Conservation (phyloP, 2,329 filamentous ascomycete species). For the Aspergillus fumigatiaffinis region DNA sequence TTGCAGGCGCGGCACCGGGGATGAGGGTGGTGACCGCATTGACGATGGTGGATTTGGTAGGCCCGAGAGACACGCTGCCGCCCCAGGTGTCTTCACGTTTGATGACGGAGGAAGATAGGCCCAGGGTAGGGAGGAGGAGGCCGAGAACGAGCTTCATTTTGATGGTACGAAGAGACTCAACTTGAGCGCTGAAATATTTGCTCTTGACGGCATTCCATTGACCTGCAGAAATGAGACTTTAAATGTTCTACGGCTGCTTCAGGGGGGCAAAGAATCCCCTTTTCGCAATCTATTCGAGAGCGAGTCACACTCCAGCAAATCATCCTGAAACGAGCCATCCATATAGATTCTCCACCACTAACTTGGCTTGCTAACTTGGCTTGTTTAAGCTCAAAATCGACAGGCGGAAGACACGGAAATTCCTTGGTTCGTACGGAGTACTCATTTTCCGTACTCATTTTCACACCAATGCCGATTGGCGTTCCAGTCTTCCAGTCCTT, state of each 20-base stretch:
- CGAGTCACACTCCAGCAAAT: neutral
- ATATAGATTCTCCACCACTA: neutral
- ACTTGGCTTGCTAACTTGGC: neutral
- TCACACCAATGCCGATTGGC: neutral
- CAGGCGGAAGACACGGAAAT: neutral
- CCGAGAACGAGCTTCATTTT: slow-evolving; percentile 10
- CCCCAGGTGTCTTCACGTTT: slow-evolving; percentile 34
- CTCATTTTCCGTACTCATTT: too few relatives aligned
- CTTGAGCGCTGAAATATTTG: neutral
- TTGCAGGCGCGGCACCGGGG: slow-evolving; percentile 35
- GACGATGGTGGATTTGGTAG: slow-evolving; percentile 36
- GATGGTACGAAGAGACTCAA: neutral
- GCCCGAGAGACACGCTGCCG: slow-evolving; percentile 37
- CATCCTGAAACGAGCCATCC: neutral
- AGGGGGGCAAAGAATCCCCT: neutral
- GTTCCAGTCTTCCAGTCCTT: neutral
- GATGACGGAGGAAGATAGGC: neutral
- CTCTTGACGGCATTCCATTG: neutral
- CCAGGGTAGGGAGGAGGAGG: slow-evolving; percentile 14
- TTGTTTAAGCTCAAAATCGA: neutral
- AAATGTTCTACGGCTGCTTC: neutral
- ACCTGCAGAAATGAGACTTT: neutral
- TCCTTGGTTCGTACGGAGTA: neutral
- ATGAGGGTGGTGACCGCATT: slow-evolving; percentile 41
- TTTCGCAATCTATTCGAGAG: neutral